Evolutionary conservation across 1,139 yeast species (phyloP).

Genomic region (Lodderomyces pseudojiufengensis): DNA sequence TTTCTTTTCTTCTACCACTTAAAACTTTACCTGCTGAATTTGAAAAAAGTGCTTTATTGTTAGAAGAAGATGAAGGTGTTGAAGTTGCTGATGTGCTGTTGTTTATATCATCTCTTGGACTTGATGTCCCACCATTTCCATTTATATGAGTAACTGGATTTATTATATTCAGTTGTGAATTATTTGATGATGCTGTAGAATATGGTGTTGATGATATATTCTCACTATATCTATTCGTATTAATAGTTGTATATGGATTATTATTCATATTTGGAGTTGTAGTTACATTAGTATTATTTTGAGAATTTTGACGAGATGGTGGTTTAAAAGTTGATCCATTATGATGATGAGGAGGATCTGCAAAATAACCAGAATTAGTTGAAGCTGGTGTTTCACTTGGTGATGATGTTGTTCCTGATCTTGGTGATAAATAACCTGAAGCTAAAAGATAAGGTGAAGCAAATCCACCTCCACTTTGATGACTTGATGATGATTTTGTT

Average conservation of each 20-base stretch:
- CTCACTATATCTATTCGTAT: not conserved
- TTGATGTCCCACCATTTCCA: conserved; percentile 10
- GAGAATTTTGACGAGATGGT: conserved; percentile 9
- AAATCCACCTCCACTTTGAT: conserved; percentile 45
- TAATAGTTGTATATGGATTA: conserved; percentile 1
- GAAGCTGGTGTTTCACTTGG: conserved; percentile 20
- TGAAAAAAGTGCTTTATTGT: conserved; percentile 17
- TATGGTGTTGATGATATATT: conserved; percentile 8
- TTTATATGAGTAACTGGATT: not conserved
- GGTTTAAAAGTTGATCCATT: conserved; percentile 6
- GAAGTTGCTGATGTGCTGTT: no score
- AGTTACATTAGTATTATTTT: not conserved
- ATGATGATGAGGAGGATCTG: conserved; percentile 2
- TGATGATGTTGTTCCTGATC: conserved; percentile 27
- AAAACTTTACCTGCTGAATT: conserved; percentile 24
- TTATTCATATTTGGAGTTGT: not conserved
- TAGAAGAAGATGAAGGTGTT: not conserved
- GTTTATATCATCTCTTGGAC: no score
- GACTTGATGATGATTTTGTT: conserved; percentile 12
- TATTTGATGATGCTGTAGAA: conserved; percentile 8
- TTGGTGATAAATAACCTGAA: conserved; percentile 52
- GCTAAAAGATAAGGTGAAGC: conserved; percentile 61
- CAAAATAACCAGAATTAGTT: conserved; percentile 9
- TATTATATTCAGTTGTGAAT: not conserved
- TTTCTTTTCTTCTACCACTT: conserved; percentile 24